These are phyloP conservation scores for Dryas alaskensis DNA, from an alignment of 306 rosid species.

Conservation along the genomic window DNA sequence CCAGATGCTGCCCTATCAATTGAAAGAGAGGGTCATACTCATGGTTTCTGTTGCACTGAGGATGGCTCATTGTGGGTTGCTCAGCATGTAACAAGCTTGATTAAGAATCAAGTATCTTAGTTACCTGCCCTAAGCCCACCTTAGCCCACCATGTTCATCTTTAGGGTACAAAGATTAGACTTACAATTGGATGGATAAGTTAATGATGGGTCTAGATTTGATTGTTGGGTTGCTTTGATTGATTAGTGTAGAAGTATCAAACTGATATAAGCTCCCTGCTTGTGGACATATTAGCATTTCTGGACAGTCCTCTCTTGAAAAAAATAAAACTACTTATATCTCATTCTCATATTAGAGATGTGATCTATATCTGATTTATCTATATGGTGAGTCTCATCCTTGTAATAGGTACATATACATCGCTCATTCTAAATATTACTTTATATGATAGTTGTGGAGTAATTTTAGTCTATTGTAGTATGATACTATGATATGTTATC, in stretches of 20 bases:
- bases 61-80: slow-evolving; percentile 88
- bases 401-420: no score
- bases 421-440: no score
- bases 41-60: slow-evolving; percentile 72
- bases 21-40: slow-evolving; percentile 73
- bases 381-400: no score
- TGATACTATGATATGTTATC: neutral
- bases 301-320: no score
- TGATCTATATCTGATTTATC: no score
- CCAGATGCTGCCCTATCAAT: slow-evolving; percentile 52
- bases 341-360: neutral
- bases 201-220: neutral
- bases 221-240: neutral
- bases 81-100: slow-evolving; percentile 61
- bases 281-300: neutral
- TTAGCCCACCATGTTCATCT: slow-evolving; percentile 9
- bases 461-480: no score
- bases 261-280: neutral
- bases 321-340: neutral
- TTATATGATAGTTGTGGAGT: no score
- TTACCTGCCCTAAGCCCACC: slow-evolving; percentile 1
- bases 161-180: slow-evolving; percentile 4
- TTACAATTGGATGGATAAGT: slow-evolving; percentile 9
- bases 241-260: no score
- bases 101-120: slow-evolving; percentile 42